Conservation (phyloP, 176 grass and related monocot genomes). For the Aegilops sharonensis region DNA sequence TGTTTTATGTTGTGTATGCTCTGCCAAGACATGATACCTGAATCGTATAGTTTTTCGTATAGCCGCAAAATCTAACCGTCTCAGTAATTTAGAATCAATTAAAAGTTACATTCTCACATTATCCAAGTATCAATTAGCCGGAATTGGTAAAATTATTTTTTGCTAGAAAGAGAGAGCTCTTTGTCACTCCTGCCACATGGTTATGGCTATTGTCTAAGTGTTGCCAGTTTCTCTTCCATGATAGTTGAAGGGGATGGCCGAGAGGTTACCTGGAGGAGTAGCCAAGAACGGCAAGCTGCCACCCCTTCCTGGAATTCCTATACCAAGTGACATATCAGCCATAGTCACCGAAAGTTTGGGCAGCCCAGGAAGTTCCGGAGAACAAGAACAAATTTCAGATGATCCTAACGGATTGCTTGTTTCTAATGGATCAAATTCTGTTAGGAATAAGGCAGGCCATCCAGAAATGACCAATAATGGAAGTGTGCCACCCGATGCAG, state of each 20-base stretch:
- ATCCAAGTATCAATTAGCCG: slow-evolving; percentile 15
- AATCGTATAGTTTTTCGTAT: background rate
- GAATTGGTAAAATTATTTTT: background rate
- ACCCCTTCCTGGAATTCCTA: slow-evolving; percentile 43
- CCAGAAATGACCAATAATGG: slow-evolving; percentile 66
- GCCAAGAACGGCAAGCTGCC: slow-evolving; percentile 60
- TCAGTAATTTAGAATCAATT: background rate
- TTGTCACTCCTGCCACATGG: background rate
- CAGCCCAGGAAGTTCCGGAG: slow-evolving; percentile 42
- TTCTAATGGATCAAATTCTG: slow-evolving; percentile 58
- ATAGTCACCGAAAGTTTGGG: slow-evolving; percentile 48
- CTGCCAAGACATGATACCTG: background rate
- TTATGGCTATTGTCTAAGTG: slow-evolving; percentile 7
- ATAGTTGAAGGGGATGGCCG: slow-evolving; percentile 92
- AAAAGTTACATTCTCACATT: background rate
- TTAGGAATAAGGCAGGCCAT: slow-evolving; percentile 47
- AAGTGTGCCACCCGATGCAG: slow-evolving; percentile 43
- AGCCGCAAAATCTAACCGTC: background rate
- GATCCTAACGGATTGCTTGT: slow-evolving; percentile 45
- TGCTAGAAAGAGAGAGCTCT: background rate
- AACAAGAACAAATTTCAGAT: slow-evolving; percentile 64
- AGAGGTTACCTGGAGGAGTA: slow-evolving; percentile 68
- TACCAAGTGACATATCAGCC: slow-evolving; percentile 48
- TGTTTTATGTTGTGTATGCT: slow-evolving; percentile 14
- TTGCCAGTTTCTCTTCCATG: slow-evolving; percentile 9